Conservation (phyloP, 352 stramenopile genomes). For the Phytophthora sansomeana region DNA sequence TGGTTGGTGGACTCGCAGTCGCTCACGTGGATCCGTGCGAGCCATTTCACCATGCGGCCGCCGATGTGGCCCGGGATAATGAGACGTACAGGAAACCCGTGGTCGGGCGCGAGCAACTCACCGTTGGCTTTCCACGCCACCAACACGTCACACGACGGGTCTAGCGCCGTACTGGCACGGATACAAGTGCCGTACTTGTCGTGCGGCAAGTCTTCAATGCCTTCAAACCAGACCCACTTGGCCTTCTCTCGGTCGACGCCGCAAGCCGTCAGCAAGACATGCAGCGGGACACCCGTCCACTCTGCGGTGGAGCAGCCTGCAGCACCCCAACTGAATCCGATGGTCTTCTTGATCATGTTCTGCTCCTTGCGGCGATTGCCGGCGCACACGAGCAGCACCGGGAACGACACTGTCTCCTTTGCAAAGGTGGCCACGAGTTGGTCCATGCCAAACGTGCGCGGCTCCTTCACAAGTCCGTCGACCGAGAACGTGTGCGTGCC, state of each 20-base stretch:
- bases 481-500: conserved; percentile 76
- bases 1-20: conserved; percentile 83
- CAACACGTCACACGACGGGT: conserved; percentile 91
- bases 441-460: conserved; percentile 62
- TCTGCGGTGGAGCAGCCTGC: conserved; percentile 87
- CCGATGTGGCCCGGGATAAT: conserved; percentile 95
- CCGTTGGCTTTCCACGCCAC: conserved; percentile 94
- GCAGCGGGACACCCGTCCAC: conserved; percentile 90
- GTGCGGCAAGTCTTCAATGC: conserved; percentile 88
- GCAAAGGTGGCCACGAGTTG: conserved; percentile 39
- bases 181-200: conserved; percentile 93
- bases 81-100: conserved; percentile 93
- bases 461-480: conserved; percentile 55
- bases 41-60: conserved; percentile 95
- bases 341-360: conserved; percentile 95
- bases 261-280: conserved; percentile 78
- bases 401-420: conserved; percentile 67
- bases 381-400: conserved; percentile 93
- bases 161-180: conserved; percentile 86
- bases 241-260: conserved; percentile 73
- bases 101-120: conserved; percentile 87
- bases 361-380: conserved; percentile 96
- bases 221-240: conserved; percentile 93
- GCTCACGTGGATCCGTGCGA: conserved; percentile 90
- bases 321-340: conserved; percentile 94